Conservation (phyloP, 139 green algal species). For the Chlamydomonas incerta region DNA sequence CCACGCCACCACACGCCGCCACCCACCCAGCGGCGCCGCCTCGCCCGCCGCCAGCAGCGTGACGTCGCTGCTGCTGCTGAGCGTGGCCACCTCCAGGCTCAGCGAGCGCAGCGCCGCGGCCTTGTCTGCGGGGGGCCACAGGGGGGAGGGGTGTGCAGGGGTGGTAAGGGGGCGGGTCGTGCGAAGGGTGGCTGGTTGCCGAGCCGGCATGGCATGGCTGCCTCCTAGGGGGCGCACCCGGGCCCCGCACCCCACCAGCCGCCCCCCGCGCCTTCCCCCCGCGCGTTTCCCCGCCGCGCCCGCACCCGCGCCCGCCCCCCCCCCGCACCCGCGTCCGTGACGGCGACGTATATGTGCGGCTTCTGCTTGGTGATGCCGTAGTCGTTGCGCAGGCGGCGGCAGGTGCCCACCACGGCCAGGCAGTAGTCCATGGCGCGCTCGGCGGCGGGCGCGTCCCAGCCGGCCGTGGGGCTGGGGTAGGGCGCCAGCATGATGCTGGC, state of each 20-base stretch:
- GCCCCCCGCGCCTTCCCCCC: no score
- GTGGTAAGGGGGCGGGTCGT: not conserved
- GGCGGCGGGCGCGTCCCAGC: constrained; percentile 60
- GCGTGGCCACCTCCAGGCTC: constrained; percentile 65
- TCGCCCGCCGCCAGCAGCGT: constrained; percentile 50
- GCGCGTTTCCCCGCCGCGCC: no score
- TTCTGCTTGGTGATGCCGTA: constrained; percentile 89
- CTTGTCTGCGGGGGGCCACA: constrained; percentile 25
- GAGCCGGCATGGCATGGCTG: no score
- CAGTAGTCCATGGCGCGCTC: constrained; percentile 79
- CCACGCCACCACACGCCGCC: no score
- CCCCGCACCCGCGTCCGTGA: constrained; percentile 47
- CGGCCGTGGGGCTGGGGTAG: constrained; percentile 71
- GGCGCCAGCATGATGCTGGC: constrained; percentile 85
- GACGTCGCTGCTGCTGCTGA: constrained; percentile 64
- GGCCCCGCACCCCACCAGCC: no score
- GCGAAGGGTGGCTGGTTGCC: no score
- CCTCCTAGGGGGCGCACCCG: no score
- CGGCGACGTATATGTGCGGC: constrained; percentile 77
- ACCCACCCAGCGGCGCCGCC: constrained; percentile 60
- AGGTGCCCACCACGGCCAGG: constrained; percentile 13
- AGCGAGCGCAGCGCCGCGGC: constrained; percentile 50
- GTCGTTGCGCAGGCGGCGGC: constrained; percentile 71
- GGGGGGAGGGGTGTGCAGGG: not conserved
- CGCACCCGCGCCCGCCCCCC: no score